A percentile compares a stretch with the other conserved stretches of the same genome.
Evolutionary conservation across 1,284 basidiomycete species (phyloP).

Genomic region (Macrocystidia cucumis): DNA sequence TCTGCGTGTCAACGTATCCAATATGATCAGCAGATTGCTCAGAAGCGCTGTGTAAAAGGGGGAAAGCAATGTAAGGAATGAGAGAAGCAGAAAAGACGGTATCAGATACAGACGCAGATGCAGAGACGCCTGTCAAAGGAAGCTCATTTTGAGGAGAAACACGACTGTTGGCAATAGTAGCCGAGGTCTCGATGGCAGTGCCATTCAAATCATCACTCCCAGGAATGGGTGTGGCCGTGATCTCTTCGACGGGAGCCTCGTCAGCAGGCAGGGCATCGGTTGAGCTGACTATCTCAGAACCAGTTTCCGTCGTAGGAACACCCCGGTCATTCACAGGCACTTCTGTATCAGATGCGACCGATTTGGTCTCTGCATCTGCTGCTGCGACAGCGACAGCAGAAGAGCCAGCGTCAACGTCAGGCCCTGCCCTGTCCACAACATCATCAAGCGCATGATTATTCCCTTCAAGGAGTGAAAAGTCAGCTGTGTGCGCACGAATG

Average conservation of each 20-base stretch:
- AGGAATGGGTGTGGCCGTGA: constrained; percentile 6
- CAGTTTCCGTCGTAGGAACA: constrained; percentile 8
- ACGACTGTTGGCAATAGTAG: constrained; percentile 21
- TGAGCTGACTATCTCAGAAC: constrained; percentile 8
- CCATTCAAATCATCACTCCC: constrained; percentile 9
- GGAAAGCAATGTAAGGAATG: constrained; percentile 26
- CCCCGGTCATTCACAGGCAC: constrained; percentile 4
- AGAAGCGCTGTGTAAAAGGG: constrained; percentile 27
- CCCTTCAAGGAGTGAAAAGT: constrained; percentile 44
- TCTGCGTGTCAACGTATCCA: constrained; percentile 33
- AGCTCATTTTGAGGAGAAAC: constrained; percentile 31
- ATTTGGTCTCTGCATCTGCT: constrained; percentile 5
- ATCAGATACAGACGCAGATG: constrained; percentile 40
- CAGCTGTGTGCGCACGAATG: constrained; percentile 43
- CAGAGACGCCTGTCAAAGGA: constrained; percentile 25
- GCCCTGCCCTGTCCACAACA: constrained; percentile 29
- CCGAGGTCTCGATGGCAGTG: too few relatives aligned
- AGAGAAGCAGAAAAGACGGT: constrained; percentile 17
- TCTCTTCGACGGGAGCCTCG: too few relatives aligned
- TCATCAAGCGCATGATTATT: constrained; percentile 36
- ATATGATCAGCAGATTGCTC: constrained; percentile 38
- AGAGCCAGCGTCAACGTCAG: constrained; percentile 17
- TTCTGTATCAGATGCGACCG: constrained; percentile 6
- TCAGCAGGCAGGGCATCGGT: constrained; percentile 15
- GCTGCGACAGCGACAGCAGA: constrained; percentile 9